Percentiles rank a stretch among this genome's conserved stretches.
Conservation (phyloP, 2,329 filamentous ascomycete species). For the Coniochaeta hoffmannii region DNA sequence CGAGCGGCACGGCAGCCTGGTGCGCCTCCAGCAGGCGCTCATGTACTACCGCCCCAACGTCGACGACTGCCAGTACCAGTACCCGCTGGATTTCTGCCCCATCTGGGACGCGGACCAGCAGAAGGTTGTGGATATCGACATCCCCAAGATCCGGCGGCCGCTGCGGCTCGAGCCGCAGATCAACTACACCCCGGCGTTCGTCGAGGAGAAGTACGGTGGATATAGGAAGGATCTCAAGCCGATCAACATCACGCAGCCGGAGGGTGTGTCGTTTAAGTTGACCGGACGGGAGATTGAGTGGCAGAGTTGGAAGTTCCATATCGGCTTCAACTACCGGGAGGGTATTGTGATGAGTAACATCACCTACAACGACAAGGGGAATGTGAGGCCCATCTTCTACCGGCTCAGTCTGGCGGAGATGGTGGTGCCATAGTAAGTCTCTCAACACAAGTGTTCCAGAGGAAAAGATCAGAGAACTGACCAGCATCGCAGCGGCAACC, state of each 20-base stretch:
- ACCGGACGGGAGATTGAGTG: constrained; percentile 69
- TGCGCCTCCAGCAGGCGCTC: constrained; percentile 81
- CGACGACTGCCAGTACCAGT: constrained; percentile 86
- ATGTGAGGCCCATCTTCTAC: constrained; percentile 74
- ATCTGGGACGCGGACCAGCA: constrained; percentile 79
- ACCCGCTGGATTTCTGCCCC: constrained; percentile 87
- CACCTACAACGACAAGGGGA: constrained; percentile 79
- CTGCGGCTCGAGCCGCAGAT: constrained; percentile 61
- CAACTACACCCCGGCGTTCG: constrained; percentile 71
- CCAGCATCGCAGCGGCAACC: constrained; percentile 52
- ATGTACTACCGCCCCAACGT: constrained; percentile 90
- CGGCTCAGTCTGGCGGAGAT: constrained; percentile 85
- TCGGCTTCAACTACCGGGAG: constrained; percentile 93
- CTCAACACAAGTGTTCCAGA: constrained; percentile 11
- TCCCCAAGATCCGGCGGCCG: constrained; percentile 69
- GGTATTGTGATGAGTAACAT: constrained; percentile 88
- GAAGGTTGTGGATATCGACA: constrained; percentile 74
- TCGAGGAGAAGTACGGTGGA: constrained; percentile 62
- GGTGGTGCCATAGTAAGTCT: constrained; percentile 70
- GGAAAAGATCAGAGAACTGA: not conserved
- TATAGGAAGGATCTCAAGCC: constrained; percentile 75
- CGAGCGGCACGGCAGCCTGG: constrained; percentile 71
- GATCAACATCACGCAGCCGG: constrained; percentile 64
- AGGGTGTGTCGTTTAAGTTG: constrained; percentile 80
- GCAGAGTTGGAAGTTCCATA: constrained; percentile 91